Percentiles rank a stretch among this genome's conserved stretches.
Evolutionary conservation across 805 yeast genomes (phyloP).

Genomic region (Starmera caribaea): DNA sequence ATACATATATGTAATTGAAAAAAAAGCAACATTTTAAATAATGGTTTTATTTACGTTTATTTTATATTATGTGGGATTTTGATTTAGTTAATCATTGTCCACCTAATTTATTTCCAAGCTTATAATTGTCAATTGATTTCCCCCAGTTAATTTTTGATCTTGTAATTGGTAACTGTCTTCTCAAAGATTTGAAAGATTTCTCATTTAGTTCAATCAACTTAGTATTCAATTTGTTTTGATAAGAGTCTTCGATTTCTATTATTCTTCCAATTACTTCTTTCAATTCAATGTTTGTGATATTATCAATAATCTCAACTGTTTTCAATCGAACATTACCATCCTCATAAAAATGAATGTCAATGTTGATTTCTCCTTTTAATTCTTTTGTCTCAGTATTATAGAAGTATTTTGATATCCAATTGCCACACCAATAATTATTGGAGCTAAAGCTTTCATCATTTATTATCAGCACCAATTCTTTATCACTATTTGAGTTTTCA

Average conservation of each 20-base stretch:
- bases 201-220: conserved; percentile 71
- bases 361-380: conserved; percentile 43
- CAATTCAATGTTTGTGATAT: conserved; percentile 8
- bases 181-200: conserved; percentile 66
- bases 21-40: background rate
- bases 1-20: background rate
- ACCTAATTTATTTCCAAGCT: conserved; percentile 74
- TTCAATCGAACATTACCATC: conserved; percentile 89
- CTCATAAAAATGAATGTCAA: conserved; percentile 88
- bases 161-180: conserved; percentile 89
- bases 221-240: conserved; percentile 49
- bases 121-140: conserved; percentile 80
- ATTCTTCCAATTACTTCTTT: conserved; percentile 35
- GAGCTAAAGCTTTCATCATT: conserved; percentile 67
- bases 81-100: conserved; percentile 22
- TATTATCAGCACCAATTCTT: conserved; percentile 37
- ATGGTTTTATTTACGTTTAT: background rate
- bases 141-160: conserved; percentile 94
- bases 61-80: no score
- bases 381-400: conserved; percentile 23
- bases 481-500: conserved; percentile 10
- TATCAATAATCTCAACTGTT: conserved; percentile 27
- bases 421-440: conserved; percentile 80
- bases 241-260: conserved; percentile 43
- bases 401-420: conserved; percentile 67